phyloP scores from a whole-genome alignment of 805 yeast genomes.

The Suhomyces faveliae region DNA sequence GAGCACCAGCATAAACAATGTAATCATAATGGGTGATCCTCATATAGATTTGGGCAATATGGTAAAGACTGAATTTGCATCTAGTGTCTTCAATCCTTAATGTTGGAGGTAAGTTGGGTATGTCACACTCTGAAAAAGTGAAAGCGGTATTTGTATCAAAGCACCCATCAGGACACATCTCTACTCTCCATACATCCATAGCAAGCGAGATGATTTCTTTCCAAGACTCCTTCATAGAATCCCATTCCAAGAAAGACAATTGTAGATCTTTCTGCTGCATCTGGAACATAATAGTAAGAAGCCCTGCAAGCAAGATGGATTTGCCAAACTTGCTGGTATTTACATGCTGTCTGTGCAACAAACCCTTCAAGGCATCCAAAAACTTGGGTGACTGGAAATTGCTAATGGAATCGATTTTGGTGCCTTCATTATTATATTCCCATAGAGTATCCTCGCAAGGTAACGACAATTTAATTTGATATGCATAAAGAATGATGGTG shows the following conservation, averaged over 20 bases:
- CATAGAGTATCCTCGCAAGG: slow-evolving; percentile 31
- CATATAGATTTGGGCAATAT: slow-evolving; percentile 28
- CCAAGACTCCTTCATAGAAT: slow-evolving; percentile 25
- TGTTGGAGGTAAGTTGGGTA: slow-evolving; percentile 17
- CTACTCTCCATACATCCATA: slow-evolving; percentile 29
- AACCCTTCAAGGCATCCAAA: slow-evolving; percentile 20
- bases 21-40: slow-evolving; percentile 30
- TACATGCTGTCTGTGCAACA: slow-evolving; percentile 21
- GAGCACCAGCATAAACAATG: slow-evolving; percentile 31
- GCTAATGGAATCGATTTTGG: slow-evolving; percentile 11
- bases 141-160: slow-evolving; percentile 17
- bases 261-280: slow-evolving; percentile 23
- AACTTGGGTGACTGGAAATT: slow-evolving; percentile 22
- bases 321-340: slow-evolving; percentile 22
- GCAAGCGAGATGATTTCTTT: slow-evolving; percentile 26
- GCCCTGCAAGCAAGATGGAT: slow-evolving; percentile 10
- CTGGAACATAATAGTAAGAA: slow-evolving; percentile 14
- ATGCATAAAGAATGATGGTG: slow-evolving; percentile 22
- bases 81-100: slow-evolving; percentile 20
- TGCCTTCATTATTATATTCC: slow-evolving; percentile 22
- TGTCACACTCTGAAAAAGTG: slow-evolving; percentile 9
- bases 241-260: slow-evolving; percentile 24
- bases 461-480: slow-evolving; percentile 26
- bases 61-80: slow-evolving; percentile 27
- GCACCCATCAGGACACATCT: slow-evolving; percentile 20